phyloP scores from a whole-genome alignment of 345 rosid species.

The Aquilaria sinensis region DNA sequence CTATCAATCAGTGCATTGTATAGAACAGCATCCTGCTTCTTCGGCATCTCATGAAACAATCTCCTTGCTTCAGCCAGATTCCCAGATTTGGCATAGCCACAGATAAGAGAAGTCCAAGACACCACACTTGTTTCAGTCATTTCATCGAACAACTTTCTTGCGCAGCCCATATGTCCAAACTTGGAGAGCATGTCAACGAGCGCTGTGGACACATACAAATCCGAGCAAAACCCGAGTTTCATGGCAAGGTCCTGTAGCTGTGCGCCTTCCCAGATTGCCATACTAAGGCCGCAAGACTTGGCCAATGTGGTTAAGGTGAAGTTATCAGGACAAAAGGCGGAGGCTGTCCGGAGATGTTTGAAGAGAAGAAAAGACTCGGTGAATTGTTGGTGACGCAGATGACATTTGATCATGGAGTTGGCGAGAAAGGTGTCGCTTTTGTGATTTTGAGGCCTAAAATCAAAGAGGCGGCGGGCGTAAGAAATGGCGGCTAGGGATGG shows the following conservation, averaged over 20 bases:
- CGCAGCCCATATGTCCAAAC: conserved; percentile 33
- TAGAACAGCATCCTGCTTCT: conserved; percentile 39
- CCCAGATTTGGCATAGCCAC: conserved; percentile 51
- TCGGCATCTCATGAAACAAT: conserved; percentile 52
- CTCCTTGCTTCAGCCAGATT: conserved; percentile 39
- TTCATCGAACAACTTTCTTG: conserved; percentile 53
- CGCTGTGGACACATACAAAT: conserved; percentile 60
- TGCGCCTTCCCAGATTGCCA: conserved; percentile 40
- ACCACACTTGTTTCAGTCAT: conserved; percentile 55
- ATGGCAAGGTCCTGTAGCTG: conserved; percentile 47
- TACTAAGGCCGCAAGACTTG: conserved; percentile 38
- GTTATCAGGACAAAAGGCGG: conserved; percentile 47
- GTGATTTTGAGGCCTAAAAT: conserved; percentile 26
- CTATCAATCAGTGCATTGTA: conserved; percentile 65
- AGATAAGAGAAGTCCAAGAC: conserved; percentile 71
- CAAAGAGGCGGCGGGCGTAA: conserved; percentile 59
- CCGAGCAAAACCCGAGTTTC: conserved; percentile 47
- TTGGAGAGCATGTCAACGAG: conserved; percentile 69
- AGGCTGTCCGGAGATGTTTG: conserved; percentile 32
- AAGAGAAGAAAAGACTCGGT: conserved; percentile 41
- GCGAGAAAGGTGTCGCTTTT: conserved; percentile 54
- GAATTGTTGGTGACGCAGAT: conserved; percentile 32
- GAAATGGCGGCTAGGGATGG: conserved; percentile 22
- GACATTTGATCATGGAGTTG: conserved; percentile 64
- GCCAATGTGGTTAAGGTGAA: conserved; percentile 51